Base-by-base conservation (phyloP, 2,329 filamentous ascomycete species). In the Helotiales sp. region DNA sequence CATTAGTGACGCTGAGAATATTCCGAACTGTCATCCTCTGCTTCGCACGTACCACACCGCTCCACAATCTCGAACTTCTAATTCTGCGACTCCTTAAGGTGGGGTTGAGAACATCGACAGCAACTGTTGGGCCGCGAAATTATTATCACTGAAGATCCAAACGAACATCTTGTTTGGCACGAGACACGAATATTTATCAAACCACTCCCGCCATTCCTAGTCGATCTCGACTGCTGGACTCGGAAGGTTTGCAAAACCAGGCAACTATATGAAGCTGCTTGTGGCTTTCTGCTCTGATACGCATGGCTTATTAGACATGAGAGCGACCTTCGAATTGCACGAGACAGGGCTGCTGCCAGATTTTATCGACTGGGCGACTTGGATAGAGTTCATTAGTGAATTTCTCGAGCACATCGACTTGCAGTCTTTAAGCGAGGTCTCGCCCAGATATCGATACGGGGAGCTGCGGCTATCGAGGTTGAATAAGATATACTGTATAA, bases 271-370 rank as follows among this genome's bases (percentile, higher is more conserved):
- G 33, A 63, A 40, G 42, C 46, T 56, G 64, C 65, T 36, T 58
- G 69, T 42, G 73, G 75, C 6, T 70, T 73, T 30, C 57, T 76
- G 5, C 57, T 66, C 27, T 70, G 69, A 5, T 76, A 75, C 57
- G 51, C 61, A 7, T 61, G 67, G 24, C 63, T 76, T 6, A 62
- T 76, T 10, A 56, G 42, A 0, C 65, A 71, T 54, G 65, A 72
- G 52, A 73, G 70, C 47, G 75, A 76, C 57, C 69, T 75, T 17
- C 36, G 47, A 4, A 71, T 76, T 13, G 74, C 73, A 3, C 57
- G 65, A 71, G 6, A 42, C 59, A 12, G 54, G 55, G 10, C 64
- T 75, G 0, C 44, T 75, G 15, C 70, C 71, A 4, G n/a, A 33
- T 19, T 27, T 51, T 1, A 61, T 63, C 22, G 13, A 55, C 5